These are phyloP conservation scores for Nematodospora valgi DNA, from an alignment of 805 yeast species.

Conservation along the genomic window DNA sequence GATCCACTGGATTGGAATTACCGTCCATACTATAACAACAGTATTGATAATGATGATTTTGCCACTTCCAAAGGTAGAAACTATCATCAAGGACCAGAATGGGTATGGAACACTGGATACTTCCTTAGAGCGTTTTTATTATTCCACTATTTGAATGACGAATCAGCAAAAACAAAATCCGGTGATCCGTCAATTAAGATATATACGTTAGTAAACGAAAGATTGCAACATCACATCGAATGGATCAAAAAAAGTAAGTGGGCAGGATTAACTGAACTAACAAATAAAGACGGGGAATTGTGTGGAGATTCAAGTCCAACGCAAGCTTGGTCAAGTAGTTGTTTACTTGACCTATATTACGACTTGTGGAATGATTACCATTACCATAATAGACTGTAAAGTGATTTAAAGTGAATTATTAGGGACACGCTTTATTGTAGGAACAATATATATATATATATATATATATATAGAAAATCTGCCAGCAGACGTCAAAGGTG, in stretches of 20 bases:
- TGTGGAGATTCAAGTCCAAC: conserved; percentile 91
- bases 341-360: conserved; percentile 73
- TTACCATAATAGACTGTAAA: too few relatives aligned
- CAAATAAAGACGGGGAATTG: conserved; percentile 79
- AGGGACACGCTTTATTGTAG: too few relatives aligned
- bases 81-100: conserved; percentile 98
- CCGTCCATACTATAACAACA: conserved; percentile 81
- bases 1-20: conserved; percentile 93
- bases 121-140: conserved; percentile 73
- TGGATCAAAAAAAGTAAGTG: conserved; percentile 79
- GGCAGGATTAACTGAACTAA: conserved; percentile 92
- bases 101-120: conserved; percentile 93
- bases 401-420: too few relatives aligned
- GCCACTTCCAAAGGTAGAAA: conserved; percentile 94
- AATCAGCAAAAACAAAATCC: conserved; percentile 24
- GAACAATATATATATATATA: too few relatives aligned
- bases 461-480: too few relatives aligned
- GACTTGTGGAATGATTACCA: conserved; percentile 46
- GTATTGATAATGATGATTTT: conserved; percentile 80
- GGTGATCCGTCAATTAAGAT: conserved; percentile 46
- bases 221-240: conserved; percentile 60
- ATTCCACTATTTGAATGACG: conserved; percentile 44
- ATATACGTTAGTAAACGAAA: conserved; percentile 47
- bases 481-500: too few relatives aligned
- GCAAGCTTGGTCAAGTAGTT: conserved; percentile 94